A percentile compares a stretch with the other conserved stretches of the same genome.
These are phyloP conservation scores for Coemansia sp. DNA, from an alignment of 192 early-diverging fungal species.

Conservation along the genomic window DNA sequence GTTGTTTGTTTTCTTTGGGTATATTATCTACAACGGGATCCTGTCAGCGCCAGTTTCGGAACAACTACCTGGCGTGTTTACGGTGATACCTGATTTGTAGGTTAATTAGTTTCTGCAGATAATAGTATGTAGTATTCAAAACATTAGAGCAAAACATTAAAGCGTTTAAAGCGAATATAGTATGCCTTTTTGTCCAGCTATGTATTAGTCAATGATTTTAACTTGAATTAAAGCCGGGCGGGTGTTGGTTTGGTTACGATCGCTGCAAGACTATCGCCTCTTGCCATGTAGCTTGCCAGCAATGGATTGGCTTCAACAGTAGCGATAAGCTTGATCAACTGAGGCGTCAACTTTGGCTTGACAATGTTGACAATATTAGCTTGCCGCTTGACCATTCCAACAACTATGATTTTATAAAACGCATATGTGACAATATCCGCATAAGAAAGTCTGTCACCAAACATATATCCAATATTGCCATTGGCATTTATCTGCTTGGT, in stretches of 20 bases:
- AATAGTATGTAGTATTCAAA: too few relatives aligned
- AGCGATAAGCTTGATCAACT: conserved; percentile 22
- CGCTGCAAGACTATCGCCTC: conserved; percentile 4
- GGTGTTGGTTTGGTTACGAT: neutral
- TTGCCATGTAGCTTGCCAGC: neutral
- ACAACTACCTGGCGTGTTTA: neutral
- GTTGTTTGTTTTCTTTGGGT: conserved; percentile 35
- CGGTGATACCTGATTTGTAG: too few relatives aligned
- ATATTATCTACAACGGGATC: conserved; percentile 39
- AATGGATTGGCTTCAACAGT: conserved; percentile 20
- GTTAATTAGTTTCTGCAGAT: too few relatives aligned
- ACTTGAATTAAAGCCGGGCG: too few relatives aligned
- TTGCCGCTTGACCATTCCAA: neutral
- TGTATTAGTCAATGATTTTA: too few relatives aligned
- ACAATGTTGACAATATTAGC: conserved; percentile 7
- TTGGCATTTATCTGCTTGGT: conserved; percentile 47
- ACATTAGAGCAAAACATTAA: too few relatives aligned
- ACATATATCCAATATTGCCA: conserved; percentile 54
- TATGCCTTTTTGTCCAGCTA: too few relatives aligned
- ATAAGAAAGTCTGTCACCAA: conserved; percentile 47
- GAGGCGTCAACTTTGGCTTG: conserved; percentile 20
- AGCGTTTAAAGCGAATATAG: too few relatives aligned
- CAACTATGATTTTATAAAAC: conserved; percentile 19
- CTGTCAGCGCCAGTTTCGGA: conserved; percentile 12
- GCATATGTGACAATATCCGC: conserved; percentile 36